Evolutionary conservation across 257 asterid species (phyloP).

Genomic region (Penstemon davidsonii): DNA sequence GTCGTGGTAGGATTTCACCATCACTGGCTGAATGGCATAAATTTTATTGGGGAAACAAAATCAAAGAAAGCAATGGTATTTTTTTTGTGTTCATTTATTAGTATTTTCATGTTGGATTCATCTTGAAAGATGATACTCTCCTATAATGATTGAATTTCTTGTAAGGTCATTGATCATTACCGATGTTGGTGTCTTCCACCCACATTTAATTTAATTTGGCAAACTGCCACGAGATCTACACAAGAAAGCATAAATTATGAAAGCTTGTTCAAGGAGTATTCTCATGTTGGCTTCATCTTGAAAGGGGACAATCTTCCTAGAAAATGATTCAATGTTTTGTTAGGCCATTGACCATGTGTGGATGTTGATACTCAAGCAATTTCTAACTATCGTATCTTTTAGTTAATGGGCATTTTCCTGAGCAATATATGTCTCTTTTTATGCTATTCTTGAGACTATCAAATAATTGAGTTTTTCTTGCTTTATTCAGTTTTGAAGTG

Average conservation of each 20-base stretch:
- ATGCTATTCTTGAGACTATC: not conserved
- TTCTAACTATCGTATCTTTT: too few species aligned
- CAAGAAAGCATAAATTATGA: too few species aligned
- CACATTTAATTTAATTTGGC: too few species aligned
- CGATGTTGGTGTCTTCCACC: too few species aligned
- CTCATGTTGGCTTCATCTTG: too few species aligned
- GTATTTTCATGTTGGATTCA: conserved; percentile 9
- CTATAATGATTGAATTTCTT: too few species aligned
- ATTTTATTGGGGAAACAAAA: conserved; percentile 51
- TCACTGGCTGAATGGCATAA: conserved; percentile 90
- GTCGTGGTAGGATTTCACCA: conserved; percentile 79
- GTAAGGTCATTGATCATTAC: not conserved
- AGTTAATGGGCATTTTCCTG: too few species aligned
- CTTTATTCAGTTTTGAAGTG: conserved; percentile 8
- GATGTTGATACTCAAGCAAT: not conserved
- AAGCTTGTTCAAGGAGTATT: too few species aligned
- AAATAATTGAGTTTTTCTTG: not conserved
- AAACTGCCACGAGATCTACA: too few species aligned
- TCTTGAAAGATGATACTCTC: conserved; percentile 7
- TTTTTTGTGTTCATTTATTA: not conserved
- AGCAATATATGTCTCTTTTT: not conserved
- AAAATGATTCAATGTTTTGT: too few species aligned
- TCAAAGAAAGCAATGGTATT: conserved; percentile 47
- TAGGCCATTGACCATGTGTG: not conserved
- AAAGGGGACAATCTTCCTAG: too few species aligned